phyloP scores from a whole-genome alignment of 192 early-diverging fungal species.

The Umbelopsis sp. region DNA sequence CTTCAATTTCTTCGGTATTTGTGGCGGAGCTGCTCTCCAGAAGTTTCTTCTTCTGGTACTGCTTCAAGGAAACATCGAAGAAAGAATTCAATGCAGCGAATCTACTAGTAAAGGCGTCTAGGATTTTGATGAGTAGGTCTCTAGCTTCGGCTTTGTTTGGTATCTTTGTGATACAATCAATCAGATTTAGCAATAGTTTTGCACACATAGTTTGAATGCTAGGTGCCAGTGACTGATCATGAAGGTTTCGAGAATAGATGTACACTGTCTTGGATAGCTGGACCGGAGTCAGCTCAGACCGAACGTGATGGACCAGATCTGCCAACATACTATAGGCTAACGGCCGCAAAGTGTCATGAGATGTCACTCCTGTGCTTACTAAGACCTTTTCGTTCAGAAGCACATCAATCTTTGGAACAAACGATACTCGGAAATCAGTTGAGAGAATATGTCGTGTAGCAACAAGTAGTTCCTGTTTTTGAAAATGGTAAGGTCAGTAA shows the following conservation, averaged over 20 bases:
- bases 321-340: slow-evolving; percentile 94
- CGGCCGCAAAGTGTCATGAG: slow-evolving; percentile 88
- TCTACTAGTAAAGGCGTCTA: slow-evolving; percentile 84
- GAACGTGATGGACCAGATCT: slow-evolving; percentile 95
- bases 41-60: slow-evolving; percentile 57
- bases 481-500: slow-evolving; percentile 15
- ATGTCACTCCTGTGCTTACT: slow-evolving; percentile 91
- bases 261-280: slow-evolving; percentile 87
- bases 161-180: slow-evolving; percentile 82
- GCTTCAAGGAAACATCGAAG: slow-evolving; percentile 63
- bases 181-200: slow-evolving; percentile 89
- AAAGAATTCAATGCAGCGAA: slow-evolving; percentile 69
- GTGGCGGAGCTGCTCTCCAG: slow-evolving; percentile 39
- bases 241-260: slow-evolving; percentile 91
- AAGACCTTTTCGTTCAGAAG: slow-evolving; percentile 94
- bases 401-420: slow-evolving; percentile 90
- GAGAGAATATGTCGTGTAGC: slow-evolving; percentile 94
- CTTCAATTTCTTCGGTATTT: slow-evolving; percentile 25
- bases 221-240: slow-evolving; percentile 88
- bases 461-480: slow-evolving; percentile 85
- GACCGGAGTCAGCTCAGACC: slow-evolving; percentile 74
- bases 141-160: slow-evolving; percentile 65
- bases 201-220: slow-evolving; percentile 97
- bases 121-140: slow-evolving; percentile 74
- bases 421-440: slow-evolving; percentile 87